Evolutionary conservation across 805 yeast genomes (phyloP), one percentile per base, ranked within the genome.

Genomic region (Ogataea chonburiensis): DNA sequence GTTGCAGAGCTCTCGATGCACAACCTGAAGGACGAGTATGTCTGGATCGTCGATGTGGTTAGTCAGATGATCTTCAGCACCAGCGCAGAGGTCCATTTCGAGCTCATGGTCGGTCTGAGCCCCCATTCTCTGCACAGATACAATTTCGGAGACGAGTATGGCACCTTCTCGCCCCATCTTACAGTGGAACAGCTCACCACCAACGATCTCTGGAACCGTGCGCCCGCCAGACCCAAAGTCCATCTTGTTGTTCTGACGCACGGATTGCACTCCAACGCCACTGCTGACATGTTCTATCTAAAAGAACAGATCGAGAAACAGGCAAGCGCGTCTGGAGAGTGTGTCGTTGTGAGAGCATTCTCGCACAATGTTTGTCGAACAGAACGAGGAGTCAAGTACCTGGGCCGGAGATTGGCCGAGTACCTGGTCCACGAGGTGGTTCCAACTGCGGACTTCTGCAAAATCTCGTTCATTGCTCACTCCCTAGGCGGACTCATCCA

Each of bases 401-500:
- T 88, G 31, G 98, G 98, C 2, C 71, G 77, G 38, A 64, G 95
- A 23, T 75, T 89, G 17, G 98, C 87, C 0, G 79, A 81, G 42
- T 86, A 71, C 58, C 64, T 91, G 16, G 69, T 80, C 5, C 66
- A 72, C 24, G 79, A 77, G 19, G 63, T 82, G 21, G 41, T 41
- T 2, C 49, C 56, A 4, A 38, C 67, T 36, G 71, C 68, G 16
- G 50, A 65, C 5, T 77, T 86, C 6, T 59, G 61, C 9, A 77
- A 77, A 49, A 77, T 91, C 4, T 91, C 98, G 2, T 89, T 93
- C 52, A 67, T 93, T 14, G 95, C 93, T 2, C 98, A 93, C 60
- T 91, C 98, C 0, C 65, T 93, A 17, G 98, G 98, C 12, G 98
- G 98, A 0, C 75, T 86, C 12, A 84, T 84, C 7, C 97, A 91